A percentile compares a stretch with the other conserved stretches of the same genome.
These are phyloP conservation scores for Cetradonia linearis DNA, from an alignment of 495 filamentous ascomycete genomes.

Conservation along the genomic window DNA sequence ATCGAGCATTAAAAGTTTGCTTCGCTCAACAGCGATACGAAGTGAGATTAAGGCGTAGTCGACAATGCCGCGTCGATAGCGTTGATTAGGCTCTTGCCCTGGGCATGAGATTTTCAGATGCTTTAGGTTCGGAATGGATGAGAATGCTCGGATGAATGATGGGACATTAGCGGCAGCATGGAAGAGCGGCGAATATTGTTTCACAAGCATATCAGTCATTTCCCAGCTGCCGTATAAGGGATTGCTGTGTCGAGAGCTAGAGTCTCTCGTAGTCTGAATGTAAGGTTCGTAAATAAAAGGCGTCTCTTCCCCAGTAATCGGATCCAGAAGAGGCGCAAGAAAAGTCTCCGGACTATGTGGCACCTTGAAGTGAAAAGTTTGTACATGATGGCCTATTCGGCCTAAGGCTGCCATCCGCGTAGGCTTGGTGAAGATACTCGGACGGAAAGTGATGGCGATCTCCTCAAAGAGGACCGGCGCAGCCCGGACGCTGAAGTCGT, in stretches of 20 bases:
- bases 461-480: constrained; percentile 43
- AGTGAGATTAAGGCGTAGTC: constrained; percentile 76
- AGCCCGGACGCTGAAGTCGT: constrained; percentile 38
- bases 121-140: constrained; percentile 49
- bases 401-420: constrained; percentile 56
- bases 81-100: constrained; percentile 53
- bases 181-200: constrained; percentile 73
- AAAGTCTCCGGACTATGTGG: constrained; percentile 62
- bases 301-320: constrained; percentile 57
- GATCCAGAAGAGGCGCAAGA: constrained; percentile 64
- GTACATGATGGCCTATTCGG: constrained; percentile 60
- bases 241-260: constrained; percentile 34
- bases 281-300: constrained; percentile 66
- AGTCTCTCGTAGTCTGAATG: constrained; percentile 32
- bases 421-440: constrained; percentile 59
- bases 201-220: constrained; percentile 57
- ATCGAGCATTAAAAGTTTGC: constrained; percentile 46
- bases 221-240: constrained; percentile 59
- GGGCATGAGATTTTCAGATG: constrained; percentile 63
- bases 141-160: constrained; percentile 62
- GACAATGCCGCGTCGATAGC: constrained; percentile 61
- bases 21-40: constrained; percentile 63
- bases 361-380: constrained; percentile 58
- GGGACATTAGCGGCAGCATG: constrained; percentile 76
- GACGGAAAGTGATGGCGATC: constrained; percentile 47